phyloP scores from a whole-genome alignment of 2,329 filamentous ascomycete species.

The Fusarium robinianum region DNA sequence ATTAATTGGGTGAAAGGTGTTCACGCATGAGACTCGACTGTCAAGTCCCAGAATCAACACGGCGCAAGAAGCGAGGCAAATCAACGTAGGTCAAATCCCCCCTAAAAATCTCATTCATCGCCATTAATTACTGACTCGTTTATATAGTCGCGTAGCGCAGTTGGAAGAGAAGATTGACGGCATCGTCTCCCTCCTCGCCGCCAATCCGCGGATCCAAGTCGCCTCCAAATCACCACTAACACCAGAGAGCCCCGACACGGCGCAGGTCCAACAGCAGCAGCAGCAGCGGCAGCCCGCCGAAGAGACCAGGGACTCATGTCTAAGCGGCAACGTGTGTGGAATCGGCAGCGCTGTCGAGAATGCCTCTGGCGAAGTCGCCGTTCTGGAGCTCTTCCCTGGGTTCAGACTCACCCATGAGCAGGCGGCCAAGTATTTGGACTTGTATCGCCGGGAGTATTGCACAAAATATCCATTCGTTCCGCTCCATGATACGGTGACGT shows the following conservation, averaged over 20 bases:
- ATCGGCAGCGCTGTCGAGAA: not conserved
- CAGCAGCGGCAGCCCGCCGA: not conserved
- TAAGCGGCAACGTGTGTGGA: not conserved
- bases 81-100: slow-evolving; percentile 38
- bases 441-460: slow-evolving; percentile 42
- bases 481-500: slow-evolving; percentile 31
- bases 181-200: slow-evolving; percentile 44
- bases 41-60: slow-evolving; percentile 41
- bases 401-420: slow-evolving; percentile 42
- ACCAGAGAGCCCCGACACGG: slow-evolving; percentile 31
- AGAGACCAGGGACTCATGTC: not conserved
- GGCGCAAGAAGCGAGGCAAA: slow-evolving; percentile 43
- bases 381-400: slow-evolving; percentile 42
- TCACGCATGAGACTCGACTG: slow-evolving; percentile 42
- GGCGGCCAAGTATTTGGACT: slow-evolving; percentile 39
- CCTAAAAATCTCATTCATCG: not conserved
- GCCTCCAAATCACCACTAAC: slow-evolving; percentile 29
- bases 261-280: slow-evolving; percentile 2
- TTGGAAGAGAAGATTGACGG: slow-evolving; percentile 48
- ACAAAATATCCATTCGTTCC: slow-evolving; percentile 48
- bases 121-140: not conserved
- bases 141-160: slow-evolving; percentile 43
- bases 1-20: slow-evolving; percentile 36
- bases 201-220: slow-evolving; percentile 36
- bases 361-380: not conserved